Evolutionary conservation across 495 filamentous ascomycete genomes (phyloP).

Genomic region (Xylaria grammica): DNA sequence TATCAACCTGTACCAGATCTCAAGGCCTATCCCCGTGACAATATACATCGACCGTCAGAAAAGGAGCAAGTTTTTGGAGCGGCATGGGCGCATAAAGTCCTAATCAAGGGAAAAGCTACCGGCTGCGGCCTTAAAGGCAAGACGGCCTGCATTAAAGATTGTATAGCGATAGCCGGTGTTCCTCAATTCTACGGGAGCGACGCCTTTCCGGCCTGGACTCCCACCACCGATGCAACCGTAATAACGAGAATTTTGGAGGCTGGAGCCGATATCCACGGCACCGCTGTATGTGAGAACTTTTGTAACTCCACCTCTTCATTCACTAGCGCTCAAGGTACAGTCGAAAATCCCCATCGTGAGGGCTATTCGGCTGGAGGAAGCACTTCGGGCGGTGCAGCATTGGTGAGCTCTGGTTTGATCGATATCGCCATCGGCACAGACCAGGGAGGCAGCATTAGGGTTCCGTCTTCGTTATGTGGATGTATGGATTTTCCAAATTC

Average conservation of each 20-base stretch:
- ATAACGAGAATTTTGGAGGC: slow-evolving; percentile 56
- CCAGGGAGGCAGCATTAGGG: slow-evolving; percentile 85
- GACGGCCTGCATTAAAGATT: slow-evolving; percentile 33
- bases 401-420: slow-evolving; percentile 71
- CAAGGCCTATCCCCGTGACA: slow-evolving; percentile 17
- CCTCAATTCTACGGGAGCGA: slow-evolving; percentile 32
- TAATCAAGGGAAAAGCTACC: slow-evolving; percentile 8
- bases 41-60: slow-evolving; percentile 16
- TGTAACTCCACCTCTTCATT: slow-evolving; percentile 46
- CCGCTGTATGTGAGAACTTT: slow-evolving; percentile 51
- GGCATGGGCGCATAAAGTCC: slow-evolving; percentile 22
- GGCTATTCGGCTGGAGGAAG: slow-evolving; percentile 78
- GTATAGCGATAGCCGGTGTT: slow-evolving; percentile 30
- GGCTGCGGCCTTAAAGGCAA: slow-evolving; percentile 26
- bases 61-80: slow-evolving; percentile 17
- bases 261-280: slow-evolving; percentile 49
- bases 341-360: slow-evolving; percentile 47
- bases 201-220: slow-evolving; percentile 39
- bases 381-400: slow-evolving; percentile 87
- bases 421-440: slow-evolving; percentile 85
- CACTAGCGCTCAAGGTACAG: slow-evolving; percentile 48
- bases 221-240: slow-evolving; percentile 50
- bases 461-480: slow-evolving; percentile 89
- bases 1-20: slow-evolving; percentile 21
- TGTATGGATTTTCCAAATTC: slow-evolving; percentile 58